Conservation (phyloP, 768 basidiomycete species). For the Hemileccinum impolitum region DNA sequence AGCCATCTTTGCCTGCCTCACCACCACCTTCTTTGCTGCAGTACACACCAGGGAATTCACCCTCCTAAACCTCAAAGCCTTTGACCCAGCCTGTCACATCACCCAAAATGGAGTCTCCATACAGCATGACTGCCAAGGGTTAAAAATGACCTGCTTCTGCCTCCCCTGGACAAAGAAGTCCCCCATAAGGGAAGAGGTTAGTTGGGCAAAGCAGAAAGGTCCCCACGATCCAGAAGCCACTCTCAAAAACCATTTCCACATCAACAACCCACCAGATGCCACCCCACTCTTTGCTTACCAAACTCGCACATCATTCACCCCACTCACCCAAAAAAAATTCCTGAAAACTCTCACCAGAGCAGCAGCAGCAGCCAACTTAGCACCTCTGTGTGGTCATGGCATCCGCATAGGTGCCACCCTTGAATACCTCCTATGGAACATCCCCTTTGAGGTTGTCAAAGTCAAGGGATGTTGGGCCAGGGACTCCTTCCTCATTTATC, state of each 20-base stretch:
- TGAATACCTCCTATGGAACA: constrained; percentile 34
- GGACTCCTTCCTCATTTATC: constrained; percentile 31
- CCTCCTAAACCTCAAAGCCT: not conserved
- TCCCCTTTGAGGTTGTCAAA: constrained; percentile 37
- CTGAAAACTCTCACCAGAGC: constrained; percentile 15
- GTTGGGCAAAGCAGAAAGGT: constrained; percentile 30
- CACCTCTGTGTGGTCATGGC: constrained; percentile 22
- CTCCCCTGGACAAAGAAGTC: constrained; percentile 11
- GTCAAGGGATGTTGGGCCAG: constrained; percentile 32
- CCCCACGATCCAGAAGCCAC: constrained; percentile 22
- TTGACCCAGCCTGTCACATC: no score
- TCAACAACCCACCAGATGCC: constrained; percentile 25
- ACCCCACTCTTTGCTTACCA: constrained; percentile 32
- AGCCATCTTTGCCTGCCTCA: constrained; percentile 18
- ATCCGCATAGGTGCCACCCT: constrained; percentile 32
- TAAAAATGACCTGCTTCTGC: not conserved
- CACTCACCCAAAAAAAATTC: constrained; percentile 30
- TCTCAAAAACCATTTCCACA: constrained; percentile 24
- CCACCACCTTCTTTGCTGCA: constrained; percentile 14
- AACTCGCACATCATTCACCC: not conserved
- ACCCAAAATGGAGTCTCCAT: constrained; percentile 12
- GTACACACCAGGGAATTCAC: constrained; percentile 23
- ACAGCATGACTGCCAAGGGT: constrained; percentile 24
- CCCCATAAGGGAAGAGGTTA: constrained; percentile 31
- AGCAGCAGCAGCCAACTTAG: constrained; percentile 1